Evolutionary conservation across 768 basidiomycete genomes (phyloP), one percentile per base, ranked within the genome.

Genomic region (Tephrocybe sp.): DNA sequence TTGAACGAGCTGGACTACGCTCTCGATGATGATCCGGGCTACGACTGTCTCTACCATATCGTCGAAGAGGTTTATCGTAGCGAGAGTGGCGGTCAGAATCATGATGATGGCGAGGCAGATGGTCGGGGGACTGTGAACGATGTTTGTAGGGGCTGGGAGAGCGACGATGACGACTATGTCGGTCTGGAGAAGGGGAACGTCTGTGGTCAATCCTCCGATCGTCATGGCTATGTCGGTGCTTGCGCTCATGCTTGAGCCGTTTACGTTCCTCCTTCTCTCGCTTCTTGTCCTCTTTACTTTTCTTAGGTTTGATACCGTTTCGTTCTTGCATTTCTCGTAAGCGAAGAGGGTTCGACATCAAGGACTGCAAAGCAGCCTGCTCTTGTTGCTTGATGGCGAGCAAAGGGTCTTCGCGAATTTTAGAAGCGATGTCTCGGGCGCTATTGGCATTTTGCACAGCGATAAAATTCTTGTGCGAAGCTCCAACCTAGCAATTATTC

Each of bases 371-470:
- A 6, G 93, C 90, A 7, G 90, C 88, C 64, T 97, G 94, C 69
- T 99, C 96, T 63, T 98, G 96, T 65, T 94, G 90, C 69, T 98
- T 98, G 74, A 99, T 98, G 12, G 90, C 92, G n/a, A 99, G 78
- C 4, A 98, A 65, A 4, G 97, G 97, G 63, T 99, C 97, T 69
- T 98, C 97, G 28, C 97, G 87, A 55, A 99, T 86, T 70, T 99
- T 98, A 24, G 93, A 75, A 18, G 93, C 89, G 38, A 92, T 80
- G 62, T 99, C 97, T 25, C 95, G 86, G 26, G 73, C 75, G 37
- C 75, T 88, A 66, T 98, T 98, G 60, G 97, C 96, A 65, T 94
- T 97, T 65, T 97, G 94, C 2, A 92, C 79, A 3, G 95, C 93
- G 48, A 96, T 95, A 65, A 96, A 97, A 66, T 81, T 93, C 73